Base-by-base conservation (phyloP, 768 basidiomycete genomes). In the Trametes cubensis region DNA sequence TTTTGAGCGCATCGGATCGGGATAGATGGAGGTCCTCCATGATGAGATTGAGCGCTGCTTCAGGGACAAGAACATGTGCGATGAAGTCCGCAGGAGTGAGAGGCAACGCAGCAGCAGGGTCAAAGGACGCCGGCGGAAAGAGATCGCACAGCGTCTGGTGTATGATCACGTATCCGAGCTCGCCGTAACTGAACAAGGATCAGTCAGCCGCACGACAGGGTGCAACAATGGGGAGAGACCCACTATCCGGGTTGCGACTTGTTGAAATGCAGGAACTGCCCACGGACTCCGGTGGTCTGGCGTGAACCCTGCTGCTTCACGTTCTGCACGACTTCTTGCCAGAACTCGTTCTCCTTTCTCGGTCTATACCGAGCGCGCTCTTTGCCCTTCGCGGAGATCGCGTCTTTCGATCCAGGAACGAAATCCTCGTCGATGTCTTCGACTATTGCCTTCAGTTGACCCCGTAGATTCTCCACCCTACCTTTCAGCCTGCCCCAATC, bases 231-330 rank as follows among this genome's bases (percentile, higher is more conserved):
- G 49, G 34, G 21, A 30, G 45, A 25, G 10, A 83, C 92, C 76
- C 70, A 96, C 94, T 95, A 96, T 76, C 94, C 94, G 26, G 94
- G 92, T 68, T 93, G 90, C 4, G 85, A 85, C 75, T 86, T 89
- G 66, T 92, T 84, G 67, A 95, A 95, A 66, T 78, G 90, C 18
- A 83, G 80, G 67, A 88, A 92, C 68, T 95, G 92, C 1, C 85
- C 90, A 47, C 80, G 82, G 51, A 90, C 83, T 44, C 91, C 87
- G 1, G 82, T 80, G 18, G 85, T 84, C 14, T 83, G 83, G 50
- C 86, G 83, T 28, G 84, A 80, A 0, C 92, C 92, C 60, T 86
- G 85, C 65, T 76, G 74, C 71, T 82, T 83, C 49, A 92, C 78
- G 61, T 87, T 86, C 51, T 78, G 78, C 72, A 85, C 78, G 8